These are phyloP conservation scores for Saccharomycopsis oosterbeekiorum DNA, from an alignment of 805 yeast species.

Conservation along the genomic window DNA sequence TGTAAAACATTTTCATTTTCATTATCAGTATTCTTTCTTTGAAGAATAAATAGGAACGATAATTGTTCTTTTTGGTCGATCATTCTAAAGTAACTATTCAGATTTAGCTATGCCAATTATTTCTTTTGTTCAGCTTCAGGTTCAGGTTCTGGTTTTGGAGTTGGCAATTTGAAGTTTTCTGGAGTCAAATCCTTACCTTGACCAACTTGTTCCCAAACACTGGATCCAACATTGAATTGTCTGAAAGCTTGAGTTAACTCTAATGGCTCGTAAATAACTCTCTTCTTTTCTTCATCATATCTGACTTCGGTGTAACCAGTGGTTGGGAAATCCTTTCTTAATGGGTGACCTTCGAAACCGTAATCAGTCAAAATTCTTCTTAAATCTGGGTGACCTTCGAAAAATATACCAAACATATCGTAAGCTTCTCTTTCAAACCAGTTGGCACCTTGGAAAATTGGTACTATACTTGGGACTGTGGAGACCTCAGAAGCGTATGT, in stretches of 20 bases:
- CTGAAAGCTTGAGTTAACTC: conserved; percentile 90
- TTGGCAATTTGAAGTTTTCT: conserved; percentile 69
- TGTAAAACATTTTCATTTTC: background rate
- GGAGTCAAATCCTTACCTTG: conserved; percentile 78
- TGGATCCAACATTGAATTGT: conserved; percentile 78
- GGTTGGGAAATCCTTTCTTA: conserved; percentile 87
- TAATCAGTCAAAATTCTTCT: conserved; percentile 87
- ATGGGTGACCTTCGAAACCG: conserved; percentile 88
- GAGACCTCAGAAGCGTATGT: conserved; percentile 78
- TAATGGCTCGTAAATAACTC: conserved; percentile 81
- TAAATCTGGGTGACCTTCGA: conserved; percentile 82
- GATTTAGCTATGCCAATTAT: background rate
- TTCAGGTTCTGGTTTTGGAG: conserved; percentile 69
- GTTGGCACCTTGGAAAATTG: conserved; percentile 68
- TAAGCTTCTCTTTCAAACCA: conserved; percentile 90
- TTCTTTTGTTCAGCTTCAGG: conserved; percentile 26
- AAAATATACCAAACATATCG: conserved; percentile 79
- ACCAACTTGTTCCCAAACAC: conserved; percentile 90
- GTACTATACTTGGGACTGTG: conserved; percentile 72
- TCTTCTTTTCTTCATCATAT: conserved; percentile 84
- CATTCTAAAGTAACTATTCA: background rate
- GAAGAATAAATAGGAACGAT: background rate
- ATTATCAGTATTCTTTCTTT: too few relatives aligned
- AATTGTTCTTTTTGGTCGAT: background rate
- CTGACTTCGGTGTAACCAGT: conserved; percentile 87